Evolutionary conservation across 2,329 filamentous ascomycete genomes (phyloP).

Genomic region (Amesomyces nigricolor): DNA sequence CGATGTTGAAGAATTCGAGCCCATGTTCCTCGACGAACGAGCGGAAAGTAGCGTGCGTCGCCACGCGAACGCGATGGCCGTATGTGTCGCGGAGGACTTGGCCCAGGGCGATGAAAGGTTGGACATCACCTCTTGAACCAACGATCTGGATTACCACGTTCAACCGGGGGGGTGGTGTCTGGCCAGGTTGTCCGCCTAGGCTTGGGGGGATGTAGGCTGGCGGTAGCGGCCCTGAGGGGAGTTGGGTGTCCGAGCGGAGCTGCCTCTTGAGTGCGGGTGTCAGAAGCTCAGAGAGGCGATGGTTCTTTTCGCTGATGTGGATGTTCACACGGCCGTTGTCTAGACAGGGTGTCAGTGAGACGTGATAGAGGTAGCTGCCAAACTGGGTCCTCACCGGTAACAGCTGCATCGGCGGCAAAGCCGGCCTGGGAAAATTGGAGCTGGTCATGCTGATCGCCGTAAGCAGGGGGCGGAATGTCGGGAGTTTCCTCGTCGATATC

Average conservation of each 20-base stretch:
- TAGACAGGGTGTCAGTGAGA: conserved; percentile 26
- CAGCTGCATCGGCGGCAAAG: conserved; percentile 55
- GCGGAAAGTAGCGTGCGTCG: conserved; percentile 65
- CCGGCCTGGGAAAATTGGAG: conserved; percentile 57
- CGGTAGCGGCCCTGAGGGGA: conserved; percentile 43
- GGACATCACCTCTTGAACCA: conserved; percentile 68
- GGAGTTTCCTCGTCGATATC: conserved; percentile 30
- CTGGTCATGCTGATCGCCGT: conserved; percentile 52
- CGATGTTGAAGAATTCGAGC: conserved; percentile 70
- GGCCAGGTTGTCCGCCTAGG: conserved; percentile 57
- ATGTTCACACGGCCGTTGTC: conserved; percentile 76
- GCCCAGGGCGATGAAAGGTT: conserved; percentile 68
- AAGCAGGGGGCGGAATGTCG: conserved; percentile 48
- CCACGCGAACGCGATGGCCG: conserved; percentile 66
- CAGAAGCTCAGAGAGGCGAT: conserved; percentile 60
- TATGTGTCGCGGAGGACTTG: conserved; percentile 58
- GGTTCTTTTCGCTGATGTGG: conserved; percentile 66
- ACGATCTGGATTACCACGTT: conserved; percentile 73
- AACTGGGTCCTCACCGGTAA: conserved; percentile 42
- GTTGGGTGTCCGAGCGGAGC: conserved; percentile 42
- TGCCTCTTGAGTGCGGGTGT: conserved; percentile 57
- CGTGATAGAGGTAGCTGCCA: neutral
- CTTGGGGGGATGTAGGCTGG: conserved; percentile 69
- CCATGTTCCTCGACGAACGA: conserved; percentile 63
- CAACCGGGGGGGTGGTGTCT: conserved; percentile 51